phyloP scores from a whole-genome alignment of 345 rosid genomes.

The Leavenworthia alabamica region DNA sequence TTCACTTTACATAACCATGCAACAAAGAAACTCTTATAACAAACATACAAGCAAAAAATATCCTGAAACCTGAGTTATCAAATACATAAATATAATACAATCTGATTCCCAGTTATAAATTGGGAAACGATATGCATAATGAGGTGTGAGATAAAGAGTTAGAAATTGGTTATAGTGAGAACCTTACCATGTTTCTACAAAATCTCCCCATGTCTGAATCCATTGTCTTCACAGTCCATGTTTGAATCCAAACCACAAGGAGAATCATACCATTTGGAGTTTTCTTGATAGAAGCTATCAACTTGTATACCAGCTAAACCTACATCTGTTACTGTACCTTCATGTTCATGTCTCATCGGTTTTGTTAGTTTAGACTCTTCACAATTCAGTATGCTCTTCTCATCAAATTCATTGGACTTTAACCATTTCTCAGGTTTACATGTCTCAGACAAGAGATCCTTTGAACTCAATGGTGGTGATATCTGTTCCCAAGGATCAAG shows the following conservation, averaged over 20 bases:
- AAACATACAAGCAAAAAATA: constrained; percentile 15
- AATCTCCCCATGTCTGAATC: constrained; percentile 78
- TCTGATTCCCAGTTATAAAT: constrained; percentile 15
- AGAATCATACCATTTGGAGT: constrained; percentile 91
- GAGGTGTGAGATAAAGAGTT: constrained; percentile 8
- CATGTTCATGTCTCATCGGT: constrained; percentile 59
- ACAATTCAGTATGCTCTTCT: constrained; percentile 82
- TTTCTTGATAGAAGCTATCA: constrained; percentile 94
- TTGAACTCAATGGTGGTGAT: constrained; percentile 43
- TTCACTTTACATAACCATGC: constrained; percentile 29
- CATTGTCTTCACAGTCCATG: constrained; percentile 79
- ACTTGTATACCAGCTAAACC: constrained; percentile 88
- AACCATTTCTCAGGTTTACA: constrained; percentile 91
- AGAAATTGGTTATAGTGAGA: constrained; percentile 20
- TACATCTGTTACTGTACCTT: constrained; percentile 77
- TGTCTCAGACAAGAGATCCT: constrained; percentile 61
- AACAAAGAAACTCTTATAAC: constrained; percentile 22
- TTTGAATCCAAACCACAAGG: constrained; percentile 87
- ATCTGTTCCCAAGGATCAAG: constrained; percentile 91
- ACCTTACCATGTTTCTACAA: constrained; percentile 36
- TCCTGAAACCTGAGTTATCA: neutral
- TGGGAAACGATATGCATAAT: constrained; percentile 4
- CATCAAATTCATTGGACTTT: constrained; percentile 83
- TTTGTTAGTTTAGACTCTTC: constrained; percentile 87
- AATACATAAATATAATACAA: constrained; percentile 28